phyloP scores from a whole-genome alignment of 306 rosid genomes.

The Leucaena leucocephala region DNA sequence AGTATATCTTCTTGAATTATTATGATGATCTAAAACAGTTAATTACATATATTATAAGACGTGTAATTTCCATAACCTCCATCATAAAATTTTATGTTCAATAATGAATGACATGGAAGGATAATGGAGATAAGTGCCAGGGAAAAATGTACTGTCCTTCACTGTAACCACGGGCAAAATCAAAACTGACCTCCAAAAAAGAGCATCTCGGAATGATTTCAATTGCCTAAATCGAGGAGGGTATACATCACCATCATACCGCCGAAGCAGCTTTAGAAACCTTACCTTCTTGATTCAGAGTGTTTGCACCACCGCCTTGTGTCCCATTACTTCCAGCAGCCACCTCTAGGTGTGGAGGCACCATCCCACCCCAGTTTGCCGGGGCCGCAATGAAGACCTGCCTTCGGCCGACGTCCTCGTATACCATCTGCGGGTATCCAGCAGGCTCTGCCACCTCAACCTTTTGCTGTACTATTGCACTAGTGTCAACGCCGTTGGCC shows the following conservation, averaged over 20 bases:
- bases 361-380: constrained; percentile 24
- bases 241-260: constrained; percentile 43
- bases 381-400: constrained; percentile 52
- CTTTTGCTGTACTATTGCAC: constrained; percentile 35
- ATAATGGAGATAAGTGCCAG: background rate
- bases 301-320: constrained; percentile 32
- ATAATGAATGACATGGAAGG: background rate
- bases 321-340: constrained; percentile 40
- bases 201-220: background rate
- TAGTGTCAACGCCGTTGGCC: constrained; percentile 31
- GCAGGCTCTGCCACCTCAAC: constrained; percentile 43
- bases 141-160: background rate
- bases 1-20: background rate
- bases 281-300: constrained; percentile 51
- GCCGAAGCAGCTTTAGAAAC: constrained; percentile 47
- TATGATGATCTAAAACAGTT: background rate
- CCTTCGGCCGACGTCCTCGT: constrained; percentile 49
- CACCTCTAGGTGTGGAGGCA: constrained; percentile 45
- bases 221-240: background rate
- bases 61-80: background rate
- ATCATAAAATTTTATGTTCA: background rate
- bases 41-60: background rate
- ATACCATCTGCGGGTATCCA: constrained; percentile 53
- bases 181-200: constrained; percentile 5
- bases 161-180: constrained; percentile 28